Base-by-base conservation (phyloP, 805 yeast species). In the Metschnikowia chrysomelidarum region DNA sequence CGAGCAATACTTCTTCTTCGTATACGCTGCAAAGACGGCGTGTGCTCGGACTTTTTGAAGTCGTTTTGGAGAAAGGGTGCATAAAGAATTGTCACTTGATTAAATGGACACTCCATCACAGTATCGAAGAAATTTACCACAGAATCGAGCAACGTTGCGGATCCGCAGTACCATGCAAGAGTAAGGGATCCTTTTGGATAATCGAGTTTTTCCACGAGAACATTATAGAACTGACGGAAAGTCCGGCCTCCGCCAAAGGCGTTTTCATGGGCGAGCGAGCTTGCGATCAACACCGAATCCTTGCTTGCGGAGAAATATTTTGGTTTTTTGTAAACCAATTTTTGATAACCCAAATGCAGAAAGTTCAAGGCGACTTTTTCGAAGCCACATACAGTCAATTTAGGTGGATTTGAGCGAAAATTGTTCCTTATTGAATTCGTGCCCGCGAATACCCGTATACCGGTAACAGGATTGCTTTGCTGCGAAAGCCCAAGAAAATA, bases 191-290 rank as follows among this genome's bases (percentile, higher is more conserved):
- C 19, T 43, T 27, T 37, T 33, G 51, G 27, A 49, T 51, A 52
- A 2, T 57, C 55, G 11, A 68, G 44, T 3, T 51, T 18, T 5
- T 38, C 30, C n/a, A n/a, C n/a, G 14, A 69, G 33, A 1, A 62
- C 53, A 2, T 50, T 30, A 25, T 69, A 46, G 28, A 64, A 61
- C 33, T 64, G 64, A 1, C 31, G 31, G 32, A 69, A 56, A 1
- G 46, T 33, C 20, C 66, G 52, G 4, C 41, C 56, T 4, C 40
- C 40, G 1, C 76, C 75, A 33, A 64, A 71, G 4, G 71, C 50
- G 6, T 32, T 41, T 6, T 40, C 37, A 32, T 45, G 43, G 0
- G 59, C 65, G 17, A 64, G 49, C 6, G 54, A 42, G 8, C 56
- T 42, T 22, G 58, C 36, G 12, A 57, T 22, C 17, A 44, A 36